A percentile compares a stretch with the other conserved stretches of the same genome.
Conservation (phyloP, 805 yeast genomes). For the Candida cerambycidarum region DNA sequence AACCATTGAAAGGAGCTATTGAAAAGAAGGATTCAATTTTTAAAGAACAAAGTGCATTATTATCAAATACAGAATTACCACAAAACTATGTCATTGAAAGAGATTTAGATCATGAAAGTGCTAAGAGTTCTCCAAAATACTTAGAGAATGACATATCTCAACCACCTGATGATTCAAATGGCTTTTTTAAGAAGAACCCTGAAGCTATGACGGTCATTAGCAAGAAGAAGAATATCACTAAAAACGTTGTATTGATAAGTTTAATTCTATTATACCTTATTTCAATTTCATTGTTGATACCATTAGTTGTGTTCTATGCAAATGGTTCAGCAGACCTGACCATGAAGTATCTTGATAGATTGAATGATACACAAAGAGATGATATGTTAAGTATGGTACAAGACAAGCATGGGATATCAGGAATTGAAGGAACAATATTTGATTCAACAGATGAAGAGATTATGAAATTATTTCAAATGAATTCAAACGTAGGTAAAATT, state of each 20-base stretch:
- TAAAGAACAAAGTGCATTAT: constrained; percentile 14
- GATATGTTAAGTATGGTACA: constrained; percentile 11
- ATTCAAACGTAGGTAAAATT: neutral
- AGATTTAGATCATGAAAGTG: too few relatives aligned
- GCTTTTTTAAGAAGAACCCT: neutral
- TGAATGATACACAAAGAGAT: constrained; percentile 21
- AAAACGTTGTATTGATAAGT: neutral
- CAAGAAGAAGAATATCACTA: neutral
- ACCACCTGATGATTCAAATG: neutral
- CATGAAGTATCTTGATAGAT: constrained; percentile 25
- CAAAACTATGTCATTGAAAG: too few relatives aligned
- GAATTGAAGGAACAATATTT: neutral
- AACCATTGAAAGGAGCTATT: constrained; percentile 16
- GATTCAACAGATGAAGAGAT: constrained; percentile 10
- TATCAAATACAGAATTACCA: neutral
- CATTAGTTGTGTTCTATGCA: constrained; percentile 23
- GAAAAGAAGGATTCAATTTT: constrained; percentile 15
- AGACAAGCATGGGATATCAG: neutral
- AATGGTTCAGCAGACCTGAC: constrained; percentile 31
- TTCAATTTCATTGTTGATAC: constrained; percentile 16
- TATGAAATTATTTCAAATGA: neutral
- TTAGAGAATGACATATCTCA: too few relatives aligned
- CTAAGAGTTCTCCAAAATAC: too few relatives aligned
- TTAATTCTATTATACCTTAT: neutral
- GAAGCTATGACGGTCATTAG: neutral